Conservation (phyloP, 1,284 basidiomycete species). For the Cryptococcus sp. region DNA sequence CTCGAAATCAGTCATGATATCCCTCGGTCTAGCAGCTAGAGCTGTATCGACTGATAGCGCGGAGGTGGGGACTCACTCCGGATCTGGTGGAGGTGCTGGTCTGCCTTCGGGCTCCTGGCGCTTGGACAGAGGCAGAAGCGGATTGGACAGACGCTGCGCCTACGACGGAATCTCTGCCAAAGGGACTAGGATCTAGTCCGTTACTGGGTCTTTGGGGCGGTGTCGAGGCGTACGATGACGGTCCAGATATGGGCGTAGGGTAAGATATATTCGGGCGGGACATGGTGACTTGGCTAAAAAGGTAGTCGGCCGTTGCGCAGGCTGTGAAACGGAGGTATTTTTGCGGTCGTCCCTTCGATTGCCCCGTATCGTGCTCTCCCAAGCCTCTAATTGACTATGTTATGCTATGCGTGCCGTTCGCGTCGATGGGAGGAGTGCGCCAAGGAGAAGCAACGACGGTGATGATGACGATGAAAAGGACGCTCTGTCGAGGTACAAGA, state of each 20-base stretch:
- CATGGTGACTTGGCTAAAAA: slow-evolving; percentile 14
- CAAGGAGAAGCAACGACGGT: too few relatives aligned
- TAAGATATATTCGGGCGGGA: slow-evolving; percentile 36
- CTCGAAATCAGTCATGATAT: too few relatives aligned
- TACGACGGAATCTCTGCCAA: slow-evolving; percentile 6
- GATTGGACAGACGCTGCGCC: not conserved
- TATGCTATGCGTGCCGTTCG: too few relatives aligned
- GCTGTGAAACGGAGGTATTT: too few relatives aligned
- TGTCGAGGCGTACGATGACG: slow-evolving; percentile 13
- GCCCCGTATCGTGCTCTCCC: too few relatives aligned
- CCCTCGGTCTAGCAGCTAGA: too few relatives aligned
- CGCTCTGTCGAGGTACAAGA: too few relatives aligned
- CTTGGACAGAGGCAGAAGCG: too few relatives aligned
- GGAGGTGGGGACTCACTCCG: slow-evolving; percentile 5
- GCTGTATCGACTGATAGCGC: not conserved
- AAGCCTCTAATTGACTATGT: too few relatives aligned
- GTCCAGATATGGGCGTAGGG: slow-evolving; percentile 22
- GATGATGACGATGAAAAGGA: too few relatives aligned
- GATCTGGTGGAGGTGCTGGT: slow-evolving; percentile 11
- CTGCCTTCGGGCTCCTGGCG: slow-evolving; percentile 3
- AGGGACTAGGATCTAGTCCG: slow-evolving; percentile 15
- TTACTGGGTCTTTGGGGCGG: slow-evolving; percentile 7
- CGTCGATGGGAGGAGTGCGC: too few relatives aligned
- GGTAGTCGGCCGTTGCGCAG: not conserved
- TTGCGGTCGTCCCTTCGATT: too few relatives aligned